Conservation (phyloP, 2,329 filamentous ascomycete genomes). For the Bipolaris gigantea region DNA sequence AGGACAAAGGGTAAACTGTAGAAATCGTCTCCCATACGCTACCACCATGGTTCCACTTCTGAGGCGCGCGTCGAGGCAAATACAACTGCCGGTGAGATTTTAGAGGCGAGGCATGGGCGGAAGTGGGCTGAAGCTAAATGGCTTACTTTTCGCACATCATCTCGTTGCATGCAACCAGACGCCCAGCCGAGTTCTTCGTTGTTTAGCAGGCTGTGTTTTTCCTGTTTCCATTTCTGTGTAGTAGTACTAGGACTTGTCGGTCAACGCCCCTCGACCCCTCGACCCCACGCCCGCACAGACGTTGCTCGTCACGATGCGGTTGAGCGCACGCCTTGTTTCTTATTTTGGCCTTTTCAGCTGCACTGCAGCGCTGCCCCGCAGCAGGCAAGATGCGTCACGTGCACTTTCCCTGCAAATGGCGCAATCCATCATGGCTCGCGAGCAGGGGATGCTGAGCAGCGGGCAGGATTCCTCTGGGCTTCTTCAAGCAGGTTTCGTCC, state of each 20-base stretch:
- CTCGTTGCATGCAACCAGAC: neutral
- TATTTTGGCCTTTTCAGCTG: neutral
- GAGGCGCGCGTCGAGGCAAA: neutral
- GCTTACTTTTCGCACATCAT: neutral
- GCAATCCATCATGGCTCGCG: conserved; percentile 35
- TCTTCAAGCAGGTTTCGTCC: conserved; percentile 40
- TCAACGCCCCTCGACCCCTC: too few relatives aligned
- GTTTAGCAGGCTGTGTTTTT: neutral
- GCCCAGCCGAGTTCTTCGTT: too few relatives aligned
- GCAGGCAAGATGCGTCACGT: neutral
- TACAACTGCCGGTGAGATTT: neutral
- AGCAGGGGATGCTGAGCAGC: conserved; percentile 34
- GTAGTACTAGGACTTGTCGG: neutral
- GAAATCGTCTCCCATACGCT: neutral
- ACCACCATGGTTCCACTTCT: neutral
- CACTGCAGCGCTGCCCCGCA: conserved; percentile 1
- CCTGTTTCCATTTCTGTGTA: too few relatives aligned
- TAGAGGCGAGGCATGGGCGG: neutral
- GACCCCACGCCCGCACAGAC: neutral
- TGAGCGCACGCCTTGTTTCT: neutral
- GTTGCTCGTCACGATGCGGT: neutral
- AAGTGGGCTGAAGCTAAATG: neutral
- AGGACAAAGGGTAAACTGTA: neutral
- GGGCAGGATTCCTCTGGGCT: conserved; percentile 21
- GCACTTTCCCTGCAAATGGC: conserved; percentile 29